Conservation (phyloP, 805 yeast species). For the Candida oleophila region DNA sequence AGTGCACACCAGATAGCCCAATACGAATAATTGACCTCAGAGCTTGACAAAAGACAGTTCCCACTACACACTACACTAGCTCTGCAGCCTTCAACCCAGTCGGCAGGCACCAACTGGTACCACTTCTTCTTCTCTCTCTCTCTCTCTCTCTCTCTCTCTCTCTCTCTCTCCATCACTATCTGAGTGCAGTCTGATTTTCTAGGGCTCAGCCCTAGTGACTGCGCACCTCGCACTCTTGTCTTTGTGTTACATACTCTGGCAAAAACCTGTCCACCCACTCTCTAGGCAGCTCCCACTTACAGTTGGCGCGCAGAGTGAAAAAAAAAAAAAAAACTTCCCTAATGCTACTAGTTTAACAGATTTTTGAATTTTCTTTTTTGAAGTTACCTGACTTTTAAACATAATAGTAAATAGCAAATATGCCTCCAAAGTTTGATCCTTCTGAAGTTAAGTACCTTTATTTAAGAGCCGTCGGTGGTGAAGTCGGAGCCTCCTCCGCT, state of each 20-base stretch:
- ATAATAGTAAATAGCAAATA: conserved; percentile 28
- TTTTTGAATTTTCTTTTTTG: not conserved
- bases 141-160: too few relatives aligned
- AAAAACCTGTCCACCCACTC: not conserved
- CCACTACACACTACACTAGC: too few relatives aligned
- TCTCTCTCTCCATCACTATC: too few relatives aligned
- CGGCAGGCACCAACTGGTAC: too few relatives aligned
- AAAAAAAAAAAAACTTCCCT: conserved; percentile 1
- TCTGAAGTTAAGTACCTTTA: conserved; percentile 96
- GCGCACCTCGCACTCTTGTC: too few relatives aligned
- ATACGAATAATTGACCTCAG: too few relatives aligned
- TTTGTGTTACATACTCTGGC: conserved; percentile 3
- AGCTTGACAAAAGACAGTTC: too few relatives aligned
- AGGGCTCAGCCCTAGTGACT: conserved; percentile 21
- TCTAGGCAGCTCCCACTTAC: conserved; percentile 1
- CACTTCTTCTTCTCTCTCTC: too few relatives aligned
- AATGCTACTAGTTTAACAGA: not conserved
- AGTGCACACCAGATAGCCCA: too few relatives aligned
- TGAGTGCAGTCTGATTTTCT: not conserved
- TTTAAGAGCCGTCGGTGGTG: conserved; percentile 99
- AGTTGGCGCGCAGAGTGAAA: conserved; percentile 6
- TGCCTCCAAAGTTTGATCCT: conserved; percentile 99
- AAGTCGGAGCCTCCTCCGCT: conserved; percentile 99
- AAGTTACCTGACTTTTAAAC: not conserved
- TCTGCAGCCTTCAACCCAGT: too few relatives aligned